These are phyloP conservation scores for Kockiozyma suomiensis DNA, from an alignment of 805 yeast species.

Conservation along the genomic window DNA sequence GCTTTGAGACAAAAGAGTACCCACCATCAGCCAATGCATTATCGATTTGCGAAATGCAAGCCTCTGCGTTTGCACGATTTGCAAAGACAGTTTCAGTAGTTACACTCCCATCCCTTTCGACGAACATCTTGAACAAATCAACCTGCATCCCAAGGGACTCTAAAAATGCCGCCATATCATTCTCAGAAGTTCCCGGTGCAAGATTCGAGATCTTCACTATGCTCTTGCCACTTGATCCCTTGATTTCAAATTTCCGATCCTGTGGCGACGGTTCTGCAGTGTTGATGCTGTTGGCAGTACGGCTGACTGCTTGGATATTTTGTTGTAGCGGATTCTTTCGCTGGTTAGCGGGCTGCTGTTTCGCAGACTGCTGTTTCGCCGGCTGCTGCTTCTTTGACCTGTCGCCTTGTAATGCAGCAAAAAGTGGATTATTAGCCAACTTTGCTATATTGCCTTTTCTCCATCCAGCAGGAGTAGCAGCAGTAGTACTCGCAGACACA, in stretches of 20 bases:
- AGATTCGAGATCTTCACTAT: constrained; percentile 38
- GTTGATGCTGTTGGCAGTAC: neutral
- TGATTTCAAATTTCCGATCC: constrained; percentile 18
- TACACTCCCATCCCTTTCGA: constrained; percentile 21
- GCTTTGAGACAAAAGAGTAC: neutral
- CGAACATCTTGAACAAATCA: constrained; percentile 32
- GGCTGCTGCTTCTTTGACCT: constrained; percentile 4
- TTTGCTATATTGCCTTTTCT: constrained; percentile 15
- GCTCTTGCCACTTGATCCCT: constrained; percentile 17
- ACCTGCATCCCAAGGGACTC: constrained; percentile 35
- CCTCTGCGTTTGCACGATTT: constrained; percentile 40
- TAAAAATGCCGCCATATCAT: constrained; percentile 39
- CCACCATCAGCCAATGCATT: constrained; percentile 54
- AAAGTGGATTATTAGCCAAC: constrained; percentile 22
- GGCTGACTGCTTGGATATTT: neutral
- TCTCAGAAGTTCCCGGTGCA: constrained; percentile 41
- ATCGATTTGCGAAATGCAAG: constrained; percentile 44
- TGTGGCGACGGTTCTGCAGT: neutral
- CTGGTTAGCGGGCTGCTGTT: neutral
- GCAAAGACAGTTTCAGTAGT: constrained; percentile 39
- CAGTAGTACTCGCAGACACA: neutral
- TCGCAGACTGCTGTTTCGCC: neutral
- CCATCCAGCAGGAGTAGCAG: neutral
- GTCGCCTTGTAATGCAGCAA: constrained; percentile 30
- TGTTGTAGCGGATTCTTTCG: neutral